Evolutionary conservation across 1,139 yeast genomes (phyloP), one percentile per base, ranked within the genome.

Genomic region (Nakaseomyces kungkrabaensis): DNA sequence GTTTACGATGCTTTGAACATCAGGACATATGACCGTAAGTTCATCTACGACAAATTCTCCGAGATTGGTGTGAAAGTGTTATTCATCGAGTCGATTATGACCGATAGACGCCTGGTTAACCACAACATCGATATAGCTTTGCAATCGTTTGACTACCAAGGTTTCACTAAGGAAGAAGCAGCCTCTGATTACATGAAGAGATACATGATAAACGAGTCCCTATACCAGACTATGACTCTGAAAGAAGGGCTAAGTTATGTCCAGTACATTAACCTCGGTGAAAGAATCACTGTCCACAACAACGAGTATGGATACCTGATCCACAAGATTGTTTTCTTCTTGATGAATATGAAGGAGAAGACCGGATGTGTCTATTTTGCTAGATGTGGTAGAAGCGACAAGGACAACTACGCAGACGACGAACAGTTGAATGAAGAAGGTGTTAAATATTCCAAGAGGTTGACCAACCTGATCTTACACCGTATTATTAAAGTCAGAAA

Each of bases 1-100:
- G 86, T 94, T 37, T 92, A 88, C 66, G 99, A 92, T 68, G 98
- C 97, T 0, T 87, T 92, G 51, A 92, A 94, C 67, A 95, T 95
- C 1, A 71, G 84, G 45, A 80, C 84, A 17, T 75, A 76, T 50
- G 85, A 83, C 57, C 75, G 98, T 57, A 62, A 75, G 17, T 76
- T 75, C 32, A 69, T 92, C 49, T 76, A 77, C 46, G 72, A 73
- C 41, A 70, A 69, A 51, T 81, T 90, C 60, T 69, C 72, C 10
- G 71, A 72, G 40, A 72, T 77, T 52, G 79, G 80, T 56, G 82
- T 90, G 52, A 90, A 85, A 63, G 84, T 85, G 25, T 68, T 92
- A 50, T 92, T 90, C 65, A 89, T 92, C 53, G 99, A 92, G 68
- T 84, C 94, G 45, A 74, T 87, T 45, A 83, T 90, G 51, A 88